Conservation (phyloP, 148 eudicot genomes). For the Fagopyrum tataricum region DNA sequence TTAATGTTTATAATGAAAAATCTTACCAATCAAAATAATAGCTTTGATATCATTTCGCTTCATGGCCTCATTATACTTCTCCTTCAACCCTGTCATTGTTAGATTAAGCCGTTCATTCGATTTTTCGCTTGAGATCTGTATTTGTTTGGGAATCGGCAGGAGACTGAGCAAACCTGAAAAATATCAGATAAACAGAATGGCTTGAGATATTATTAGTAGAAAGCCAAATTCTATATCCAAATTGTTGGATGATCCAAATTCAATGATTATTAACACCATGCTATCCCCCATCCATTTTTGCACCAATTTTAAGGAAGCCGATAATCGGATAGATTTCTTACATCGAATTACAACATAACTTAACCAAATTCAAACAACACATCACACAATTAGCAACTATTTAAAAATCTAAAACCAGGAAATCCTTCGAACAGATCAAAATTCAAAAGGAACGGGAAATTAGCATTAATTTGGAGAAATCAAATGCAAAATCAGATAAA, state of each 20-base stretch:
- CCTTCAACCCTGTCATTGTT: constrained; percentile 67
- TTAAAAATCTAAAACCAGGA: neutral
- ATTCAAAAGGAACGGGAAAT: neutral
- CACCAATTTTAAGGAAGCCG: neutral
- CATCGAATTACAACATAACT: neutral
- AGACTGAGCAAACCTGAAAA: constrained; percentile 13
- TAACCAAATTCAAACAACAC: neutral
- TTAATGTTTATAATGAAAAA: neutral
- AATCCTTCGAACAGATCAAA: neutral
- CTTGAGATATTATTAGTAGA: neutral
- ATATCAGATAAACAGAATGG: neutral
- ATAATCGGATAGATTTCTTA: neutral
- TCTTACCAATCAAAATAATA: constrained; percentile 60
- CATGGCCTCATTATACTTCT: constrained; percentile 59
- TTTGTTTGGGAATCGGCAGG: constrained; percentile 6
- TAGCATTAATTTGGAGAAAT: constrained; percentile 2
- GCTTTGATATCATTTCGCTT: constrained; percentile 79
- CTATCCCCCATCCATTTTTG: neutral
- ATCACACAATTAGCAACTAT: no score
- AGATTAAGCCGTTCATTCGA: no score
- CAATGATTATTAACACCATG: constrained; percentile 1
- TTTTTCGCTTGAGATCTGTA: constrained; percentile 1
- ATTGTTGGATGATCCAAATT: no score
- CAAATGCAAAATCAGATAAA: neutral
- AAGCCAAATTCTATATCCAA: neutral